A percentile compares a stretch with the other conserved stretches of the same genome.
Conservation (phyloP, 1,284 basidiomycete species). For the Ceratorhiza oryzae-sativae region DNA sequence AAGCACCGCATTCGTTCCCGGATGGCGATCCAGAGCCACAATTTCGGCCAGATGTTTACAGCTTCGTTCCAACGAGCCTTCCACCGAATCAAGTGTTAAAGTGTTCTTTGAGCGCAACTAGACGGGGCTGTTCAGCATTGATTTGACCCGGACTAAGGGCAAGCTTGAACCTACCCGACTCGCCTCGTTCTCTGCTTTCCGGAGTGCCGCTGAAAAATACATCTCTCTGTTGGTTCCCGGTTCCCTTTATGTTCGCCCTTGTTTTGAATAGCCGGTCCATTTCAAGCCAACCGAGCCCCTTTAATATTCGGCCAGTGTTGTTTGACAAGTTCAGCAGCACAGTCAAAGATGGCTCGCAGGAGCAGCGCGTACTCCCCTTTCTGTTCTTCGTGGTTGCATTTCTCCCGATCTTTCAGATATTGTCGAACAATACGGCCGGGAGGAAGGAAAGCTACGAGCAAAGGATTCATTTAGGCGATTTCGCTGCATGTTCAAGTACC, state of each 20-base stretch:
- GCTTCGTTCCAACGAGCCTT: not conserved
- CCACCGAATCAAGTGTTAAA: not conserved
- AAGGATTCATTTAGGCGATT: not conserved
- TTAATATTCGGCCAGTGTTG: not conserved
- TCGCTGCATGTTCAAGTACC: too few relatives aligned
- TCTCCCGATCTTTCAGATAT: not conserved
- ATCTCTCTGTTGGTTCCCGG: not conserved
- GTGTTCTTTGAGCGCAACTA: not conserved
- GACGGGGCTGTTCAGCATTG: too few relatives aligned
- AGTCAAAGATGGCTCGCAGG: not conserved
- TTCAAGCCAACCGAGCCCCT: not conserved
- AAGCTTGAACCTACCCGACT: not conserved
- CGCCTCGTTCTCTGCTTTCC: not conserved
- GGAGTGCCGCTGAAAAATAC: not conserved
- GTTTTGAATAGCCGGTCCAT: not conserved
- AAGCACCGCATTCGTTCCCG: not conserved
- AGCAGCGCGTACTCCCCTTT: constrained; percentile 1
- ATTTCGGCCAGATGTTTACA: not conserved
- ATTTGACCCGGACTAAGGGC: not conserved
- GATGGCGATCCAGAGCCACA: not conserved
- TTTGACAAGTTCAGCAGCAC: not conserved
- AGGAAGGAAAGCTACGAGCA: not conserved
- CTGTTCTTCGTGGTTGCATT: not conserved
- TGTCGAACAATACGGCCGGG: not conserved
- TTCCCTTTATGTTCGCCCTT: not conserved